phyloP scores from a whole-genome alignment of 805 yeast species.

The Cyberlindnera galapagoensis region DNA sequence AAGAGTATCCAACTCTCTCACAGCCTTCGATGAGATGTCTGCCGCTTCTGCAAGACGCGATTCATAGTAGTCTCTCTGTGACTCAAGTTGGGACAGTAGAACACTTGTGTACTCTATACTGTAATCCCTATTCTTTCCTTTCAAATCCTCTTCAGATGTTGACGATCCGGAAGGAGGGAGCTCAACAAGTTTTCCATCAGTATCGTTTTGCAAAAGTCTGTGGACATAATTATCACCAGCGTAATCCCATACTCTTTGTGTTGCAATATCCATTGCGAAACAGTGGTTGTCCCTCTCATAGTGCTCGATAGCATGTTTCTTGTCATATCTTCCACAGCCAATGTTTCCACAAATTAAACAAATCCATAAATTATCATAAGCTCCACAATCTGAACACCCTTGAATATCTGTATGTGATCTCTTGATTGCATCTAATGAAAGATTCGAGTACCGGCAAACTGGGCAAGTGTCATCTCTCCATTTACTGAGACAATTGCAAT shows the following conservation, averaged over 20 bases:
- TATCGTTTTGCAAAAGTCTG: slow-evolving; percentile 72
- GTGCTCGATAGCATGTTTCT: slow-evolving; percentile 81
- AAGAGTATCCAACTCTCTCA: not conserved
- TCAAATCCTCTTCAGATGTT: slow-evolving; percentile 3
- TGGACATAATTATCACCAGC: slow-evolving; percentile 90
- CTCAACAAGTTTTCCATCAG: slow-evolving; percentile 88
- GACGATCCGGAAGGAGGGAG: slow-evolving; percentile 25
- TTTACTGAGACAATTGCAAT: slow-evolving; percentile 78
- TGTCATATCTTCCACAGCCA: slow-evolving; percentile 88
- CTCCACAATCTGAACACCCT: slow-evolving; percentile 47
- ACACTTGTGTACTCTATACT: slow-evolving; percentile 78
- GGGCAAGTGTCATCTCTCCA: slow-evolving; percentile 93
- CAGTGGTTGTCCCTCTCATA: slow-evolving; percentile 75
- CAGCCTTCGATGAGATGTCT: slow-evolving; percentile 17
- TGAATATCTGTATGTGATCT: slow-evolving; percentile 8
- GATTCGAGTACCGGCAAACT: slow-evolving; percentile 73
- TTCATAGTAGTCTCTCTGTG: slow-evolving; percentile 82
- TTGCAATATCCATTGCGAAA: slow-evolving; percentile 79
- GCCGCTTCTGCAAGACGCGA: slow-evolving; percentile 33
- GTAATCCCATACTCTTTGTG: slow-evolving; percentile 93
- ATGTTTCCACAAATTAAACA: slow-evolving; percentile 85
- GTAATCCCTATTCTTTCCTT: slow-evolving; percentile 47
- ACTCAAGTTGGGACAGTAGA: slow-evolving; percentile 71
- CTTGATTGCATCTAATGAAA: slow-evolving; percentile 22
- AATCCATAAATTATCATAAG: slow-evolving; percentile 68